Percentiles rank a stretch among this genome's conserved stretches.
These are phyloP conservation scores for Apiotrichum siamense DNA, from an alignment of 1,284 basidiomycete species.

Conservation along the genomic window DNA sequence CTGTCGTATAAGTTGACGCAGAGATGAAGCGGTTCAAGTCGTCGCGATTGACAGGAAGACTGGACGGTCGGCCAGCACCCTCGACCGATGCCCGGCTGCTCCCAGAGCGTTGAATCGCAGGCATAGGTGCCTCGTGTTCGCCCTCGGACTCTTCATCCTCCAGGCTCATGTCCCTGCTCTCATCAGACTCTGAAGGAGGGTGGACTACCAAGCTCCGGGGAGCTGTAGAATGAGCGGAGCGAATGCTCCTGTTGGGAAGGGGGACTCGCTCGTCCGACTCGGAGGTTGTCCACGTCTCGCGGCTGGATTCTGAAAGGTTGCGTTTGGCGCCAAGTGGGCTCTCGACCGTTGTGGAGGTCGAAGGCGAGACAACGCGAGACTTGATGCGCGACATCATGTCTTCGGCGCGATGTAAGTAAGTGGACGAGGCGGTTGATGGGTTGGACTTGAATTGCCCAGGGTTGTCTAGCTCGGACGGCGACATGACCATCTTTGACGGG, in stretches of 20 bases:
- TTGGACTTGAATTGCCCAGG: constrained; percentile 25
- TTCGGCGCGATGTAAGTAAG: constrained; percentile 66
- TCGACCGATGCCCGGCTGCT: constrained; percentile 2
- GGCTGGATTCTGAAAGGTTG: constrained; percentile 39
- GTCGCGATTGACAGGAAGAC: constrained; percentile 43
- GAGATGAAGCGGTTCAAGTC: constrained; percentile 82
- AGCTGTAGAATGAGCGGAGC: too few relatives aligned
- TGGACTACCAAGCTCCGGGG: neutral
- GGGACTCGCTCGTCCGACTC: neutral
- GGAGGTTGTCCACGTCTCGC: constrained; percentile 11
- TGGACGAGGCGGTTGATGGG: constrained; percentile 45
- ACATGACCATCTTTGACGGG: neutral
- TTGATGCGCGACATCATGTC: constrained; percentile 77
- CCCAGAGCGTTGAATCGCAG: neutral
- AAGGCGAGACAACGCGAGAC: constrained; percentile 41
- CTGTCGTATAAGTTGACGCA: constrained; percentile 51
- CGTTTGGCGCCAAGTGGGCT: constrained; percentile 16
- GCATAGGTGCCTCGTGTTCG: neutral
- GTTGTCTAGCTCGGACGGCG: neutral
- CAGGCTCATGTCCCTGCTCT: constrained; percentile 27
- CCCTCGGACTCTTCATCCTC: neutral
- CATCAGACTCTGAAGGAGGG: constrained; percentile 31
- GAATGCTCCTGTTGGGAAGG: neutral
- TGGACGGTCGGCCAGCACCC: constrained; percentile 11
- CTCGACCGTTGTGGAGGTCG: constrained; percentile 25